Base-by-base conservation (phyloP, 2,329 filamentous ascomycete species). In the Aspergillus sp. region DNA sequence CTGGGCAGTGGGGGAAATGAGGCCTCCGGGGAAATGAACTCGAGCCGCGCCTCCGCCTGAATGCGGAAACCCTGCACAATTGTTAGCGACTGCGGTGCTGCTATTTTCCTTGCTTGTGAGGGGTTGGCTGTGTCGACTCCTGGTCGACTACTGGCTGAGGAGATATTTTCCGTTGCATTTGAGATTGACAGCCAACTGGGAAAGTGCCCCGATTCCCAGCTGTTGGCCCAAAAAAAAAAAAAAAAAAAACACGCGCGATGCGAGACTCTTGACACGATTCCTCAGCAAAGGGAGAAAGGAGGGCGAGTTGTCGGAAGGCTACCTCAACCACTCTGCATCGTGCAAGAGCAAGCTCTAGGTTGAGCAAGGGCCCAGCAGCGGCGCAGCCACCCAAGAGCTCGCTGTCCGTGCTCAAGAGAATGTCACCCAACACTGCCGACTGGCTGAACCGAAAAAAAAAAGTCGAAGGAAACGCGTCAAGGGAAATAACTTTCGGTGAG, bases 391-490 rank as follows among this genome's bases (percentile, higher is more conserved):
- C 30, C 30, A 57, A 31, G 31, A 19, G n/a, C 13, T 31, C 9
- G 47, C n/a, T 30, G 54, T 54, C 31, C 28, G 41, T 49, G 46
- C 48, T 48, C 30, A 28, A 31, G 46, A 63, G 47, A 47, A 57
- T 53, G 48, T 57, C 41, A 30, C 23, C n/a, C 25, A 31, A 28
- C 54, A 54, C 52, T 47, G 54, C 55, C 57, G 58, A 54, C 59
- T 54, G 59, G 51, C 54, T 54, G 56, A 56, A 57, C 60, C 61
- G 55, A 62, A 62, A 23, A 45, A 28, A 28, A 28, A 28, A 1
- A 28, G 4, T 28, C 25, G 28, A 28, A 62, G 56, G 50, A 62
- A 62, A 62, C 54, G 59, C 64, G 59, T 62, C 59, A 56, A 46
- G 52, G 52, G 46, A 56, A 59, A 28, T 28, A 64, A 62, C 59